Conservation (phyloP, 1,139 yeast species). For the Eremothecium sinecaudum region DNA sequence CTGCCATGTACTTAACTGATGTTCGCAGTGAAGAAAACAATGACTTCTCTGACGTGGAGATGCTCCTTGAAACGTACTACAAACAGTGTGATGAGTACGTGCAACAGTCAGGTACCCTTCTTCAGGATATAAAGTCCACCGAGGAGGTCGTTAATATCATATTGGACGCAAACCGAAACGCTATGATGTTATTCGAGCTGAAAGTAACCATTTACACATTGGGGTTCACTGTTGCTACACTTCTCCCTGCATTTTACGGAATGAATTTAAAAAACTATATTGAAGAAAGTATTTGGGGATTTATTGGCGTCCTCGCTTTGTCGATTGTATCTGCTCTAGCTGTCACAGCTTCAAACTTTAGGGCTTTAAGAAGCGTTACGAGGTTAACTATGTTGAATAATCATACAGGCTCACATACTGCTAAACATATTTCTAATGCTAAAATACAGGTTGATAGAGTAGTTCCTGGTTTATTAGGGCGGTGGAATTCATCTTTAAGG, state of each 20-base stretch:
- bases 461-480: slow-evolving; percentile 16
- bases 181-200: slow-evolving; percentile 80
- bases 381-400: slow-evolving; percentile 37
- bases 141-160: slow-evolving; percentile 95
- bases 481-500: slow-evolving; percentile 13
- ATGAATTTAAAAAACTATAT: slow-evolving; percentile 89
- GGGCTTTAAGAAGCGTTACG: slow-evolving; percentile 36
- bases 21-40: slow-evolving; percentile 15
- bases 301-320: slow-evolving; percentile 36
- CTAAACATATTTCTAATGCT: slow-evolving; percentile 17
- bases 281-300: slow-evolving; percentile 55
- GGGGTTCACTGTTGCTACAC: slow-evolving; percentile 71
- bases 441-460: slow-evolving; percentile 17
- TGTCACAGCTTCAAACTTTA: slow-evolving; percentile 35
- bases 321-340: slow-evolving; percentile 36
- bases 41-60: slow-evolving; percentile 70
- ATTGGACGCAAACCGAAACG: slow-evolving; percentile 88
- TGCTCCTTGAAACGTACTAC: slow-evolving; percentile 86
- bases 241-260: slow-evolving; percentile 82
- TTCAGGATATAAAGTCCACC: slow-evolving; percentile 78
- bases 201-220: slow-evolving; percentile 78
- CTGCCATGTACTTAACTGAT: slow-evolving; percentile 59
- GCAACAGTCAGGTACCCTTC: slow-evolving; percentile 78
- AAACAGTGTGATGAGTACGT: slow-evolving; percentile 95
- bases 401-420: slow-evolving; percentile 18